Evolutionary conservation across 768 basidiomycete genomes (phyloP).

Genomic region (Cubamyces sp.): DNA sequence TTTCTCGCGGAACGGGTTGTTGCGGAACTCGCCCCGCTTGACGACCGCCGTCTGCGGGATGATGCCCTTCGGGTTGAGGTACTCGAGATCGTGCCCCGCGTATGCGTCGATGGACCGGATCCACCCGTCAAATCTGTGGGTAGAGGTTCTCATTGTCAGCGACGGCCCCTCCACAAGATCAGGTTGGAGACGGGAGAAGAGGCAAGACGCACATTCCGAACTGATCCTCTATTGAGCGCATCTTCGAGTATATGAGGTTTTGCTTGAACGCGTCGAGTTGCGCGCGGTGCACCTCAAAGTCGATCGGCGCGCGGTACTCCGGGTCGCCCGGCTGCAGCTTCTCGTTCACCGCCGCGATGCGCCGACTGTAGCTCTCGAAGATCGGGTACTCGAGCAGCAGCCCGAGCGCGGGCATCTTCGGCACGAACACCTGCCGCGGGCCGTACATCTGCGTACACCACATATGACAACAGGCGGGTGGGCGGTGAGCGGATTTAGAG

Average conservation of each 20-base stretch:
- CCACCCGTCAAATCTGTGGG: slow-evolving; percentile 85
- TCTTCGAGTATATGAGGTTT: slow-evolving; percentile 80
- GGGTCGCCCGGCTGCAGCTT: slow-evolving; percentile 55
- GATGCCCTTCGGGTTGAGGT: slow-evolving; percentile 75
- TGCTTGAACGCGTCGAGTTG: slow-evolving; percentile 84
- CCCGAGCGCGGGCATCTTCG: slow-evolving; percentile 95
- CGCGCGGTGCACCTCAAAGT: slow-evolving; percentile 69
- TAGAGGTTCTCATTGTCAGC: background rate
- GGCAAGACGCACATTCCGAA: slow-evolving; percentile 66
- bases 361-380: slow-evolving; percentile 76
- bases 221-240: slow-evolving; percentile 83
- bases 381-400: slow-evolving; percentile 88
- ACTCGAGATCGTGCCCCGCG: slow-evolving; percentile 75
- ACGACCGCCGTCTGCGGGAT: slow-evolving; percentile 75
- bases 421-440: slow-evolving; percentile 76
- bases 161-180: too few relatives aligned
- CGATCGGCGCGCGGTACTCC: slow-evolving; percentile 72
- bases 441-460: slow-evolving; percentile 65
- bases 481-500: too few relatives aligned
- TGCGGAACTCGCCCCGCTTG: slow-evolving; percentile 57
- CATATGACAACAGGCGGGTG: background rate
- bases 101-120: slow-evolving; percentile 76
- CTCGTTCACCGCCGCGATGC: slow-evolving; percentile 52
- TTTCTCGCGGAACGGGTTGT: slow-evolving; percentile 69
- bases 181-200: background rate